Evolutionary conservation across 2,329 filamentous ascomycete species (phyloP).

Genomic region (Aspergillus udagawae): DNA sequence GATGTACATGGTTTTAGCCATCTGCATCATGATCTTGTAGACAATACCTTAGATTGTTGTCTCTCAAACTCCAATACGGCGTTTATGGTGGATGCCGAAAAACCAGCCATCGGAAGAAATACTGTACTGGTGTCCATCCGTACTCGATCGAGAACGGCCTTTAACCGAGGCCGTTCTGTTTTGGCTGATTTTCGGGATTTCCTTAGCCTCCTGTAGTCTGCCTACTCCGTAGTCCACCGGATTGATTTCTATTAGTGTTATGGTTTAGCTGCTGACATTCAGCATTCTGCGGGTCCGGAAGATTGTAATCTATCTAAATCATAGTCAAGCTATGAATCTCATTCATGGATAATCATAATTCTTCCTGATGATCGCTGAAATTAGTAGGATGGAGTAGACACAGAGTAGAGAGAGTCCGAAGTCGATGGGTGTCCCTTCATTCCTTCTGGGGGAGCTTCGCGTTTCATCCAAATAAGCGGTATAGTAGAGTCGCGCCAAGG

Average conservation of each 20-base stretch:
- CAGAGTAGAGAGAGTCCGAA: no score
- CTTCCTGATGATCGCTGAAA: background rate
- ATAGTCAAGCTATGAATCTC: no score
- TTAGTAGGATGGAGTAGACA: no score
- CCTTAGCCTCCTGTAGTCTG: background rate
- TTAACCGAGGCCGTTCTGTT: conserved; percentile 8
- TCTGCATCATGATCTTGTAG: background rate
- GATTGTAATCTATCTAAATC: no score
- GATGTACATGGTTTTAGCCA: background rate
- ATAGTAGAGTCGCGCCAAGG: background rate
- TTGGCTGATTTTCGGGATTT: background rate
- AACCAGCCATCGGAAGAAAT: conserved; percentile 4
- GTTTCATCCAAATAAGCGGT: background rate
- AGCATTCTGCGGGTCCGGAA: background rate
- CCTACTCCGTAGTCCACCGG: background rate
- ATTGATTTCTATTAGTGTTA: no score
- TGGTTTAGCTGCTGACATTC: background rate
- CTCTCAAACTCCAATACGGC: background rate
- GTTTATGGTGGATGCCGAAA: background rate
- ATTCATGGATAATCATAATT: background rate
- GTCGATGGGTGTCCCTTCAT: background rate
- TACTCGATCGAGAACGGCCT: conserved; percentile 6
- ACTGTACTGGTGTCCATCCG: background rate
- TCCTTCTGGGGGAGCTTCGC: background rate
- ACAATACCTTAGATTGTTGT: background rate